Evolutionary conservation across 768 basidiomycete species (phyloP), one percentile per base, ranked within the genome.

Genomic region (Coprinellus micaceus): DNA sequence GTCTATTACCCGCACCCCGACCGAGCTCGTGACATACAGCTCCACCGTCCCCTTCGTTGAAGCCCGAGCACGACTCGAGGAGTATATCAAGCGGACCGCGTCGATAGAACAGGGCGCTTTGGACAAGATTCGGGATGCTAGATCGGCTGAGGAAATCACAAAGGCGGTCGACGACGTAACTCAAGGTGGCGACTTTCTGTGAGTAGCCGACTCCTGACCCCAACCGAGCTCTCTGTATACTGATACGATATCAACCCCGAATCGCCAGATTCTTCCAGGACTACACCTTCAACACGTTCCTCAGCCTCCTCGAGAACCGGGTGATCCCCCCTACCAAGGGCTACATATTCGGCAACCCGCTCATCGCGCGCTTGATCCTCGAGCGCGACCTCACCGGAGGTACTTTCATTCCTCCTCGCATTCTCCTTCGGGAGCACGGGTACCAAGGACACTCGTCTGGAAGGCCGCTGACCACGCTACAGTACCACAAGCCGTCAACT

Each of bases 311-410:
- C 13, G 6, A 6, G 13, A 13, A 33, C 33, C 33, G 13, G 7
- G 7, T 6, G 13, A 13, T 33, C 33, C 33, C 33, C 33, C 33
- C 33, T 33, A 6, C 33, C 33, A 13, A 6, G 7, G 33, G 33
- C 12, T 83, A 83, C 65, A 74, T 70, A 26, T 69, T 81, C 54
- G 81, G 81, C 17, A 82, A 82, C 64, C 82, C 82, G 2, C 65
- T 80, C 48, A 66, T 80, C 45, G 82, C 80, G 0, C 74, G 79
- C 54, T 65, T 62, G 2, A 74, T 83, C 60, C 52, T 82, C 50
- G 61, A 66, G 53, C 63, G 71, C 57, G 78, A 82, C 56, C 60
- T 74, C 41, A 66, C 66, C 15, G 75, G 71, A 0, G 77, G 70
- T 2, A 66, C 71, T 24, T 69, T 77, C 62, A 69, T 82, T 21